Evolutionary conservation across 345 rosid genomes (phyloP).

Genomic region (Dovyalis caffra): DNA sequence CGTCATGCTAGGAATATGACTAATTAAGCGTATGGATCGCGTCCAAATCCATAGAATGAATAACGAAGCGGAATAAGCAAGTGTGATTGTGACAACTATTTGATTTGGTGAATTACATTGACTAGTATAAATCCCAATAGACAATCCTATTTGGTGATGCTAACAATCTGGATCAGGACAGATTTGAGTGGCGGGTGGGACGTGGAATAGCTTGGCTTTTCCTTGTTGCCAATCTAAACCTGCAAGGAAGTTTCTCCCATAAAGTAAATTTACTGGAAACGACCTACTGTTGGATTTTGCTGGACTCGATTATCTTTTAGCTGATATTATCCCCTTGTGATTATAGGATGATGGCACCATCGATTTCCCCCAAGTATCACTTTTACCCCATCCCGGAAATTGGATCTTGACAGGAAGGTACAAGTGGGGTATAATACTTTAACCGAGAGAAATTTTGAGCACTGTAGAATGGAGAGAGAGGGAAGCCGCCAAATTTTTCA

Average conservation of each 20-base stretch:
- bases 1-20: neutral
- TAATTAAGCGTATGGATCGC: neutral
- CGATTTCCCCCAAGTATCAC: neutral
- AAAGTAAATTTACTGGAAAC: neutral
- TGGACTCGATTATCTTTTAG: neutral
- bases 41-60: neutral
- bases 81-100: neutral
- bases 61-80: neutral
- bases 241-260: neutral
- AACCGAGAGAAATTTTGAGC: neutral
- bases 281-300: neutral
- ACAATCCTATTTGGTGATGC: neutral
- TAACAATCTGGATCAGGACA: neutral
- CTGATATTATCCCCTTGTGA: neutral
- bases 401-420: neutral
- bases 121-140: neutral
- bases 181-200: too few species aligned
- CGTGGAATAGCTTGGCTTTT: neutral
- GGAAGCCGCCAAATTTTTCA: neutral
- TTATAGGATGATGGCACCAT: neutral
- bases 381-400: neutral
- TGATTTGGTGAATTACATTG: neutral
- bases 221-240: neutral
- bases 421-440: neutral
- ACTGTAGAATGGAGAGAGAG: neutral